These are phyloP conservation scores for Limtongia smithiae DNA, from an alignment of 805 yeast genomes.

Conservation along the genomic window DNA sequence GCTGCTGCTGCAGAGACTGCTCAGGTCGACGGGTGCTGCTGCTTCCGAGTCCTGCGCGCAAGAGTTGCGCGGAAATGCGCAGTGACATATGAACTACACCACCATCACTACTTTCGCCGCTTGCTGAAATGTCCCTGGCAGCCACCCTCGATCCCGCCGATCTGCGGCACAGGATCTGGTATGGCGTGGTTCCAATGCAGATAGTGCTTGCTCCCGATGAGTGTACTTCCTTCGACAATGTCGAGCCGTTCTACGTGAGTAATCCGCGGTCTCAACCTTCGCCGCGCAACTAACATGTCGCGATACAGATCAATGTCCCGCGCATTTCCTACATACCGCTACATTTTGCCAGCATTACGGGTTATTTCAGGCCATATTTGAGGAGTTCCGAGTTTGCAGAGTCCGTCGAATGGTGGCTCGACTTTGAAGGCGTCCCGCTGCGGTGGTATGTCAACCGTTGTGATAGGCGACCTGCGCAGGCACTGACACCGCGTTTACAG, in stretches of 20 bases:
- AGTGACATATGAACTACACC: too few relatives aligned
- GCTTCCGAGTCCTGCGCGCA: too few relatives aligned
- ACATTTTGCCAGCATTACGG: slow-evolving; percentile 26
- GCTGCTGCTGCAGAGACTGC: too few relatives aligned
- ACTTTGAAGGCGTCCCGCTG: slow-evolving; percentile 58
- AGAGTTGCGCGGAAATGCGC: too few relatives aligned
- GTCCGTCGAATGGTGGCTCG: slow-evolving; percentile 57
- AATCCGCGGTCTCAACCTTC: too few relatives aligned
- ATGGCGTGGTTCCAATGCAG: slow-evolving; percentile 33
- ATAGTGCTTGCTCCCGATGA: slow-evolving; percentile 32
- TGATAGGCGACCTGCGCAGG: slow-evolving; percentile 2
- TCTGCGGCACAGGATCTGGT: slow-evolving; percentile 29
- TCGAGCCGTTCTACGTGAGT: slow-evolving; percentile 25
- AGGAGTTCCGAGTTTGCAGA: slow-evolving; percentile 30
- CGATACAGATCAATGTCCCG: slow-evolving; percentile 22
- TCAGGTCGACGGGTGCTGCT: too few relatives aligned
- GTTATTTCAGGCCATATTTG: slow-evolving; percentile 31
- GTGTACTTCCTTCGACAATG: slow-evolving; percentile 12
- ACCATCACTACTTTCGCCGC: too few relatives aligned
- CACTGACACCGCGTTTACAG: slow-evolving; percentile 17
- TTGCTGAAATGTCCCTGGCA: not conserved
- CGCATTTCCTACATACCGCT: slow-evolving; percentile 33
- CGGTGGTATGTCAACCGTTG: slow-evolving; percentile 50
- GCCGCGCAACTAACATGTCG: not conserved
- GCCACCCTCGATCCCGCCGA: not conserved